Evolutionary conservation across 179 eudicot genomes (phyloP), one percentile per base, ranked within the genome.

Genomic region (Dionaea muscipula): DNA sequence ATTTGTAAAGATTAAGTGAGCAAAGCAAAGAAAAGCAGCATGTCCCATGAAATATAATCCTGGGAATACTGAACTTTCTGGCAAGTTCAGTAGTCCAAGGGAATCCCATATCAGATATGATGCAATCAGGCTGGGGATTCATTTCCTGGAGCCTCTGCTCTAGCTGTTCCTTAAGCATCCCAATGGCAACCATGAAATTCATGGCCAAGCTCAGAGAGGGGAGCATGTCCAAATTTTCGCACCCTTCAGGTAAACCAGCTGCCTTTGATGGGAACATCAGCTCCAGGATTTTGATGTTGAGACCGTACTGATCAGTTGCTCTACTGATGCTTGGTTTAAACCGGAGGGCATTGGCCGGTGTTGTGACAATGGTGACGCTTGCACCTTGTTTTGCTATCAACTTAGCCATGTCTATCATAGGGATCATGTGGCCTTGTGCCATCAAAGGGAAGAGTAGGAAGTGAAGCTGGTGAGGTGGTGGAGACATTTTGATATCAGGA

Each of bases 371-470:
- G 51, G 70, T 69, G 36, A 67, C 47, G 13, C 24, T 47, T 1
- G 67, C 23, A 15, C 70, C 72, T 7, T 70, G 69, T 8, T 40
- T 51, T 57, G 77, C 77, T 22, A 72, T 17, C 17, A 69, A 58
- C 47, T 51, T 72, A 22, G 77, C 64, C 55, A 72, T 62, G 64
- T 76, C 81, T 14, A 63, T 44, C 62, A 72, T 65, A 27, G 77
- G 81, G 20, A 72, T 72, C 76, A 72, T 73, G 40, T 76, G 81
- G 60, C 78, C 77, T 41, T 62, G 77, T 47, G 74, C 71, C 72
- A 72, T 66, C 20, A 69, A 55, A 13, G 77, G 77, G 41, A 66
- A 53, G 60, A 72, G 31, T 17, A 76, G 59, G 31, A 76, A 50
- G 48, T 76, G 77, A 24, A 64, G 71, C 4, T 41, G 53, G 10